Percentiles rank a stretch among this genome's conserved stretches.
phyloP scores from a whole-genome alignment of 2,329 filamentous ascomycete species.

The Atkinsonella hypoxylon region DNA sequence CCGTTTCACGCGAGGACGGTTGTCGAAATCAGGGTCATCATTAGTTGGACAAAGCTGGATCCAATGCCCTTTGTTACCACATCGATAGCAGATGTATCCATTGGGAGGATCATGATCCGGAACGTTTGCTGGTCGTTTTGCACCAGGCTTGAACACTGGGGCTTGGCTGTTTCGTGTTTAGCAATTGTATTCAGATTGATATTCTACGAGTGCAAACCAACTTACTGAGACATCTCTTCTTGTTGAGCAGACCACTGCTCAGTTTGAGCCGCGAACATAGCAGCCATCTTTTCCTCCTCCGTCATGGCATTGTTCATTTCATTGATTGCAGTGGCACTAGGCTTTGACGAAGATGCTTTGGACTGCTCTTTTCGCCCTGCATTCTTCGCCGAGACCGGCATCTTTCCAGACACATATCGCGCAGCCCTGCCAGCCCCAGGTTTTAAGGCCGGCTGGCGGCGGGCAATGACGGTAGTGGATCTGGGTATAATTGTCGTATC shows the following conservation, averaged over 20 bases:
- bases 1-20: slow-evolving; percentile 82
- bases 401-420: slow-evolving; percentile 91
- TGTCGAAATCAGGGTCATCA: slow-evolving; percentile 91
- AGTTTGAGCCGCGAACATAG: slow-evolving; percentile 81
- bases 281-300: slow-evolving; percentile 86
- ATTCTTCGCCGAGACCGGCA: slow-evolving; percentile 80
- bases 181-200: slow-evolving; percentile 4
- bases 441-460: slow-evolving; percentile 71
- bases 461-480: slow-evolving; percentile 85
- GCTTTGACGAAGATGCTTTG: slow-evolving; percentile 45
- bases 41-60: slow-evolving; percentile 98
- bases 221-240: slow-evolving; percentile 77
- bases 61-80: slow-evolving; percentile 97
- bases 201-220: slow-evolving; percentile 9
- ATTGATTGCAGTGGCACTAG: slow-evolving; percentile 43
- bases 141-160: slow-evolving; percentile 45
- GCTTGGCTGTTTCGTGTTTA: slow-evolving; percentile 41
- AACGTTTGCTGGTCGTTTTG: slow-evolving; percentile 60
- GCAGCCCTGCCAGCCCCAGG: slow-evolving; percentile 83
- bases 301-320: slow-evolving; percentile 72
- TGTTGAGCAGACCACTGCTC: slow-evolving; percentile 91
- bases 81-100: slow-evolving; percentile 93
- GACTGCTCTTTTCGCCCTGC: slow-evolving; percentile 53
- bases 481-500: slow-evolving; percentile 95
- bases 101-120: slow-evolving; percentile 88